Base-by-base conservation (phyloP, 2,329 filamentous ascomycete species). In the Pseudogymnoascus sp. region DNA sequence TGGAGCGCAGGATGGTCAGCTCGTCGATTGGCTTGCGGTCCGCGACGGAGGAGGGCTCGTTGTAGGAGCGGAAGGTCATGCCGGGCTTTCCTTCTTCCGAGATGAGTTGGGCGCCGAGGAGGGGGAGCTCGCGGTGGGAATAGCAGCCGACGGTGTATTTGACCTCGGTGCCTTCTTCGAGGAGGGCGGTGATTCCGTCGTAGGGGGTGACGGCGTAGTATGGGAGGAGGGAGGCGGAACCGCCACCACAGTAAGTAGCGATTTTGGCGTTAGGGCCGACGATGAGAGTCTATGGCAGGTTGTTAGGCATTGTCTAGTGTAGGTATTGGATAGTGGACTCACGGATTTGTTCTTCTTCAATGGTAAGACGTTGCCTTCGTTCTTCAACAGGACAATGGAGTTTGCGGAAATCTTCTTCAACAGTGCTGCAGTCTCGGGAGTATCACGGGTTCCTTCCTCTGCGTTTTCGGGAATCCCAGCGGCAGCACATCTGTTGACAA, bases 131-230 rank as follows among this genome's bases (percentile, higher is more conserved):
- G 70, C 85, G 86, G 74, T 89, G 85, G 0, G 84, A 85, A 72
- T 88, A 86, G 41, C 82, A 83, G 8, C 87, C 87, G 48, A 87
- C 81, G 1, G 83, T 79, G 71, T 85, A 88, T 1, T 70, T 69
- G 25, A 79, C 75, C 7, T 75, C 72, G 48, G 19, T 28, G 23
- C 45, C 45, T 51, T 51, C 45, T 25, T 72, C 73, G 0, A 81
- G 79, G 4, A 75, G 64, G 0, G 73, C 74, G 10, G 70, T 72
- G 69, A 92, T 90, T 6, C 88, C 89, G 64, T 90, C 87, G 25
- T 88, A 85, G 1, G 89, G 90, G 0, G 86, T 90, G 19, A 92
- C 81, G 60, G 88, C 88, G 65, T 88, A 86, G 76, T 89, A 90
- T 6, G 82, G 78, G 8, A 76, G 75, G 28, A 85, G 74, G 0